Evolutionary conservation across 1,139 yeast species (phyloP), one percentile per base, ranked within the genome.

Genomic region (Diutina siamensis): DNA sequence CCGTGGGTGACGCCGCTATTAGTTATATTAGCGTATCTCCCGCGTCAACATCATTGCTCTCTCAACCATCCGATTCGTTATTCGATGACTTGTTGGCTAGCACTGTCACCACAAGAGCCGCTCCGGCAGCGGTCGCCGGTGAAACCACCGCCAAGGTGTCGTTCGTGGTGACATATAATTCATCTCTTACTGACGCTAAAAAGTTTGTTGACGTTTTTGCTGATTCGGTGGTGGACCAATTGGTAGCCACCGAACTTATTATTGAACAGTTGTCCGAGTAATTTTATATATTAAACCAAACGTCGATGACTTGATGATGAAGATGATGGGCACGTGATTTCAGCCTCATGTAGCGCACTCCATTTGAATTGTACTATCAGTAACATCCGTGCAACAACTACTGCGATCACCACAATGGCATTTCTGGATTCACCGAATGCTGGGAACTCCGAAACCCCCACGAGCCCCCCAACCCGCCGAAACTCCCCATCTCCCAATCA

Each of bases 81-180:
- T 68, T 68, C 51, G 71, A 58, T 53, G 82, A 75, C 48, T 62
- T 76, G 45, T 67, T 76, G 53, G 81, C 78, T 45, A 55, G 69
- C 45, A 55, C 65, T 9, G 9, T 33, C 44, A 46, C 55, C 15
- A 48, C 51, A 33, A 36, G 55, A 15, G 46, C 50, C 33, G 35
- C 46, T 18, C 36, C 36, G 10, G 36, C 17, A 17, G 35, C 32
- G 4, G 51, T 44, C n/a, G 28, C 48, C 12, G 32, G 51, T 8
- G 49, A 57, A 13, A 48, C 55, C 13, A 51, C 52, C 12, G 67
- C 52, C 15, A 63, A 75, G 27, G 71, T 82, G 44, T 70, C 67
- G 17, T 67, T 80, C 49, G 75, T 76, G 52, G 56, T 70, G 50
- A 66, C 63, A 53, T 61, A 54, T 50, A 61, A 67, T 53, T 62